Base-by-base conservation (phyloP, 495 filamentous ascomycete genomes). In the Oidiodendron maius region DNA sequence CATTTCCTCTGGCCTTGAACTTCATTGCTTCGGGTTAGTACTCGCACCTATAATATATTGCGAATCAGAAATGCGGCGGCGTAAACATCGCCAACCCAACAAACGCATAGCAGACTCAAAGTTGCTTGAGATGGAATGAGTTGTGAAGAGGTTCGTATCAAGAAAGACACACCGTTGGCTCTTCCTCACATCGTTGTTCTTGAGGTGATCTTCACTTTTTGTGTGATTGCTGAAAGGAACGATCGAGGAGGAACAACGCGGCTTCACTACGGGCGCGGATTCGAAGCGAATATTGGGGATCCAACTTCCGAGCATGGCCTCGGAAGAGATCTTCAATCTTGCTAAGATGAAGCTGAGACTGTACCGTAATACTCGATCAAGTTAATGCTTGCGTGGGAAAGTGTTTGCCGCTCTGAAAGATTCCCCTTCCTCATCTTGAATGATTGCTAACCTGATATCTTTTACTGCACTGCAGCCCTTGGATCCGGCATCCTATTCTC, bases 311-410 rank as follows among this genome's bases (percentile, higher is more conserved):
- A 51, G 30, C 17, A 24, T 43, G 30, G 4, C 38, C 24, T 13
- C 12, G 38, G 48, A 55, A 56, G 59, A 50, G 59, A 54, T 21
- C 54, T 21, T 58, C 28, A 44, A 37, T 40, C 46, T 46, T 46
- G 41, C 49, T 30, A 20, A 74, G 63, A 77, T 64, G 78, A 87
- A 77, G 85, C 85, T 89, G 85, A 89, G 85, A 89, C 80, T 78
- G 81, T 76, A 89, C 85, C 86, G 84, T 87, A 70, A 77, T 75
- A 89, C 86, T 88, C 86, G 86, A 89, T 83, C 86, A 89, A 89
- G 85, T 83, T 88, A 89, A 89, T 84, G 80, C 86, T 89, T 89
- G 85, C 85, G 86, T 88, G 86, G 78, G 85, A 81, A 89, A 86
- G 84, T 56, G 89, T 85, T 82, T 89, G 86, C 85, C 86, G 83